phyloP scores from a whole-genome alignment of 495 filamentous ascomycete genomes.

The Tetracladium marchalianum region DNA sequence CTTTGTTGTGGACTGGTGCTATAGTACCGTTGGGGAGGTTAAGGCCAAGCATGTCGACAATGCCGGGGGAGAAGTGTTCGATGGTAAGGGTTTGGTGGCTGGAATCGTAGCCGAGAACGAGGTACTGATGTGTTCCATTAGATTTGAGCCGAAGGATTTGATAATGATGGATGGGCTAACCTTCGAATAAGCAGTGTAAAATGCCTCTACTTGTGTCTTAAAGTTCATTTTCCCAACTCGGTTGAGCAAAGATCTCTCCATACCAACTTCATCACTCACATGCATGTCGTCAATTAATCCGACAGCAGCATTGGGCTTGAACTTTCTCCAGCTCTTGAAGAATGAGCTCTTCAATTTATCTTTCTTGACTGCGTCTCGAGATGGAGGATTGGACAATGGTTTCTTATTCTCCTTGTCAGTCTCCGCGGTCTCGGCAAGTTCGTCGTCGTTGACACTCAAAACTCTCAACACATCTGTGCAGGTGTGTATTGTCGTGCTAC shows the following conservation, averaged over 20 bases:
- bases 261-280: conserved; percentile 22
- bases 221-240: conserved; percentile 29
- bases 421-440: conserved; percentile 20
- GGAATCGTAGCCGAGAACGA: conserved; percentile 26
- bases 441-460: conserved; percentile 21
- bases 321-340: conserved; percentile 25
- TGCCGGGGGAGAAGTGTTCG: conserved; percentile 25
- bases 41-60: conserved; percentile 33
- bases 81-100: conserved; percentile 13
- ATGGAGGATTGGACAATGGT: conserved; percentile 1
- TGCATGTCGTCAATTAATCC: conserved; percentile 11
- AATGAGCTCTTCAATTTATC: conserved; percentile 15
- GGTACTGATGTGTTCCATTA: conserved; percentile 18
- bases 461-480: conserved; percentile 39
- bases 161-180: conserved; percentile 13
- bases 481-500: conserved; percentile 39
- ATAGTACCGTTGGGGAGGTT: conserved; percentile 20
- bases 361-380: conserved; percentile 5
- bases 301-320: conserved; percentile 5
- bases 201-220: conserved; percentile 27
- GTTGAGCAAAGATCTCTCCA: conserved; percentile 29
- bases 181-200: conserved; percentile 40
- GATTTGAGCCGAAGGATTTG: neutral
- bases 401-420: conserved; percentile 9
- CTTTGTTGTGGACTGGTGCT: conserved; percentile 27